Base-by-base conservation (phyloP, 176 grass and related monocot genomes). In the Canna indica region DNA sequence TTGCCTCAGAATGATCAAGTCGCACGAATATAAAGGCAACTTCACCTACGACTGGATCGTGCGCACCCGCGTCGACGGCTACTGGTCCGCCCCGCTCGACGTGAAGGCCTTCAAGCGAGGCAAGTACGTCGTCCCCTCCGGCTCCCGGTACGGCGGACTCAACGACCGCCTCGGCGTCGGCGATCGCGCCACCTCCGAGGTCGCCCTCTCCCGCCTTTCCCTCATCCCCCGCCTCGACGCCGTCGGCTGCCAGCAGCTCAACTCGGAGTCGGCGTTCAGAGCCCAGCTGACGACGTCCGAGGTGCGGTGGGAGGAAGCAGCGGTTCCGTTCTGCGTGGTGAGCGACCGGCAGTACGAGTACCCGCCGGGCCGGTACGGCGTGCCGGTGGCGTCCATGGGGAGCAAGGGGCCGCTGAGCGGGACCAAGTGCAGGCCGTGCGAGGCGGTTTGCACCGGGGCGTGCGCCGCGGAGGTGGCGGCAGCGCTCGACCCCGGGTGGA, bases 61-160 rank as follows among this genome's bases (percentile, higher is more conserved):
- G 32, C 88, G 93, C 24, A 97, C 88, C 5, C 88, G 93, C 22
- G 83, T 91, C 33, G 93, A 96, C 34, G 84, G 86, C 52, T 96
- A 79, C 74, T 96, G 93, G 93, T 63, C 77, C 0, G 64, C 53
- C 7, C 79, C 86, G 10, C 77, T 91, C 53, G 36, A 24, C 28
- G 39, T 12, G 17, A 35, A 32, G 36, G n/a, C 75, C 12, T 76
- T 76, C 38, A 9, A 25, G 1, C 26, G 36, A 15, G 60, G 41
- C 29, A 54, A 13, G 25, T 91, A 91, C 47, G 66, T 96, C 7
- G 83, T 96, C 25, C 85, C 91, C 0, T 71, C 83, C 69, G 88
- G 91, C 28, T 96, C 83, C 27, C 13, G 73, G 7, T 96, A 67
- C 66, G 48, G 85, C 71, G 91, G 91, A 13, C 91, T 96, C 25